Evolutionary conservation across 1,284 basidiomycete genomes (phyloP).

Genomic region (Sphaerobolus stellatus): DNA sequence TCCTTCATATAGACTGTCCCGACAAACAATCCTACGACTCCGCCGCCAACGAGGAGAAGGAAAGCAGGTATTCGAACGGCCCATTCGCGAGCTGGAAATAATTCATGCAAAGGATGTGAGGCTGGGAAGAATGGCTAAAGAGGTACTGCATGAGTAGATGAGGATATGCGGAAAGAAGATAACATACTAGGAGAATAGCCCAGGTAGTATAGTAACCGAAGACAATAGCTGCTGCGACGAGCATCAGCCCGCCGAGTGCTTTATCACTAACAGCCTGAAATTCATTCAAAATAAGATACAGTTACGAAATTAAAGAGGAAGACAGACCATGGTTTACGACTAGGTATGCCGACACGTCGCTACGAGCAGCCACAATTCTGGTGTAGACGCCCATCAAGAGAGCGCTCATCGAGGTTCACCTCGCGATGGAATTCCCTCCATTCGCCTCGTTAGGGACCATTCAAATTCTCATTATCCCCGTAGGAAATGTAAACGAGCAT

Average conservation of each 20-base stretch:
- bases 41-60: slow-evolving; percentile 75
- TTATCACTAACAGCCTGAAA: slow-evolving; percentile 78
- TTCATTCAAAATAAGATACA: background rate
- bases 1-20: slow-evolving; percentile 75
- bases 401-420: slow-evolving; percentile 1
- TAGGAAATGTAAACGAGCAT: slow-evolving; percentile 63
- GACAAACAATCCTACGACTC: slow-evolving; percentile 76
- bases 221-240: slow-evolving; percentile 71
- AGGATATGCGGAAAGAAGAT: slow-evolving; percentile 1
- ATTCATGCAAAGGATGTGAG: slow-evolving; percentile 68
- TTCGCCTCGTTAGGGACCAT: slow-evolving; percentile 81
- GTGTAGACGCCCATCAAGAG: slow-evolving; percentile 3
- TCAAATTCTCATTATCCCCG: slow-evolving; percentile 73
- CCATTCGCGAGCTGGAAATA: slow-evolving; percentile 90
- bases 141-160: background rate
- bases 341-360: slow-evolving; percentile 6
- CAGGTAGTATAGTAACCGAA: slow-evolving; percentile 91
- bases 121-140: slow-evolving; percentile 80
- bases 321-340: slow-evolving; percentile 17
- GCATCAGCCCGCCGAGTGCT: slow-evolving; percentile 75
- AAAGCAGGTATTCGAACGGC: slow-evolving; percentile 84
- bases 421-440: slow-evolving; percentile 60
- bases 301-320: background rate
- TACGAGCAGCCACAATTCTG: slow-evolving; percentile 8
- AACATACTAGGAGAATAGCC: slow-evolving; percentile 80